Evolutionary conservation across 2,329 filamentous ascomycete species (phyloP), one percentile per base, ranked within the genome.

Genomic region (Aspergillus candidus): DNA sequence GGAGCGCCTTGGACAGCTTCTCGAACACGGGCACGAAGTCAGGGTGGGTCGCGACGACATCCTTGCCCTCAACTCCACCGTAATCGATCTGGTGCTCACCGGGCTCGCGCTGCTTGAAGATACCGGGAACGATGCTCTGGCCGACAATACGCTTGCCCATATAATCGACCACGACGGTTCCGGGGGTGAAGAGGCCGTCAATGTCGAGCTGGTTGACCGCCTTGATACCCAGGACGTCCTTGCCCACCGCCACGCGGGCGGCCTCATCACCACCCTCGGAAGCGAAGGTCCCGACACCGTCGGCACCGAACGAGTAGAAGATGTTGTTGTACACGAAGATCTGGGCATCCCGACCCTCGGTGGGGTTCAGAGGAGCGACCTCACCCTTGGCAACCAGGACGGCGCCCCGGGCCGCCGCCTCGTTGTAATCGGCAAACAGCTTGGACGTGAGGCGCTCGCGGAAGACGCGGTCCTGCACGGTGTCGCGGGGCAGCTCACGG

Each of bases 251-350:
- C 45, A 97, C 88, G 47, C 91, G 82, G 11, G 93, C 93, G 53
- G 93, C 93, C 71, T 98, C 93, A 54, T 98, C 91, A 14, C 93
- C 93, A 54, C 93, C 93, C 70, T 98, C 93, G 3, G 86, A 90
- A 10, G 89, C 90, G 67, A 98, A 98, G 12, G 93, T 98, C 35
- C 93, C 91, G 36, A 97, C 93, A 41, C 93, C 94, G 65, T 98
- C 93, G 35, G 93, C 91, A 50, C 93, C 93, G 57, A 96, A 97
- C 1, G 93, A 97, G 74, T 95, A 98, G 74, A 98, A 98, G 55
- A 98, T 89, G 70, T 98, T 98, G 76, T 97, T 97, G 75, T 97
- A 96, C 17, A 98, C 91, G 60, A 95, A 98, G 53, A 98, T 98
- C 66, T 98, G 93, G 4, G 93, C 93, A 65, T 98, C 91, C 54